Evolutionary conservation across 106 monocot genomes (phyloP), one percentile per base, ranked within the genome.

Genomic region (Triglochin maritima): DNA sequence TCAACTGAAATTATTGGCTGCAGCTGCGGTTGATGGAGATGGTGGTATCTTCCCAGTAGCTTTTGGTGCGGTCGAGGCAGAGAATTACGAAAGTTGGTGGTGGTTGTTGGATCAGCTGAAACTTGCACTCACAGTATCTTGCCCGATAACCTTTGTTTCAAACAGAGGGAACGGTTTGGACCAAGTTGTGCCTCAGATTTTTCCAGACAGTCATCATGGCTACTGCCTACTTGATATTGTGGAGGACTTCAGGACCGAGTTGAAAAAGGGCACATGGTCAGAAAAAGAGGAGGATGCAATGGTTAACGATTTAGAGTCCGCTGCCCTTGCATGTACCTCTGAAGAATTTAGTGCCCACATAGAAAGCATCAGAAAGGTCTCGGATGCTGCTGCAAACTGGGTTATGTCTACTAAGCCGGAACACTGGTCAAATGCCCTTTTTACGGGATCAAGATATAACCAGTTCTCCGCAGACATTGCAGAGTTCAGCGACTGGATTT

Each of bases 361-460:
- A 46, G 87, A 89, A 52, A 79, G 80, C 71, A 85, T 94, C 45
- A 80, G 79, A 49, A 81, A 64, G 15, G 62, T 89, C 46, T 94
- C 94, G 2, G 56, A 51, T 46, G 89, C 85, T 15, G 80, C 78
- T 45, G 94, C 82, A 14, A 79, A 84, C 3, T 89, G 94, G 94
- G 74, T 89, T 44, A 50, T 82, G 66, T 54, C 73, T n/a, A 87
- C 78, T 67, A 89, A 85, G 74, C 94, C 94, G 45, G 94, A 89
- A 50, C 71, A 82, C 56, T 94, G 94, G 94, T 89, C 94, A n/a
- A 82, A 94, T 79, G 89, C 94, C 15, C 56, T 89, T 49, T 94
- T 94, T 55, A 74, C 62, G 52, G 94, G 94, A 55, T 75, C 82
- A 4, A 65, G 94, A 44, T 94, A 84, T 65, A 89, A 89, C 48